These are phyloP conservation scores for Adansonia digitata DNA, from an alignment of 345 rosid genomes.

Conservation along the genomic window DNA sequence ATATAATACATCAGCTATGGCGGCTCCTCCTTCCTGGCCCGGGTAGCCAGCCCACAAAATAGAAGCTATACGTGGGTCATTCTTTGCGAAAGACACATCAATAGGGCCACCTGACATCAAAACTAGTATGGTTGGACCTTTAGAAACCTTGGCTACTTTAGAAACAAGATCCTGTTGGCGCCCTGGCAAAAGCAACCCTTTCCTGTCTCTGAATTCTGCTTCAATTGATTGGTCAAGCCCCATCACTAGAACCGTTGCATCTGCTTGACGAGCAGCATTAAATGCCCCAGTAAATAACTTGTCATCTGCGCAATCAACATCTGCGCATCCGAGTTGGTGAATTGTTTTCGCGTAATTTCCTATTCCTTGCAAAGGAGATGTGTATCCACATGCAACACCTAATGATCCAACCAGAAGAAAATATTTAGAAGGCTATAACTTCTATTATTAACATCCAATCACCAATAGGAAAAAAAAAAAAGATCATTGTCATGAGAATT, in stretches of 20 bases:
- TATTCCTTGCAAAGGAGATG: slow-evolving; percentile 71
- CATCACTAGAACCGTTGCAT: slow-evolving; percentile 71
- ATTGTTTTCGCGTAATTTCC: slow-evolving; percentile 42
- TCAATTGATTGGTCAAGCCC: slow-evolving; percentile 90
- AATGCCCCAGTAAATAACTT: slow-evolving; percentile 46
- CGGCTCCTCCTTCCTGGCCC: slow-evolving; percentile 84
- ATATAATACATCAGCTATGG: slow-evolving; percentile 74
- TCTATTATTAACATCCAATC: not conserved
- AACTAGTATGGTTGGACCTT: slow-evolving; percentile 61
- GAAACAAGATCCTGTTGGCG: slow-evolving; percentile 67
- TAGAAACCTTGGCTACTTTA: slow-evolving; percentile 52
- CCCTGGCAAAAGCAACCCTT: slow-evolving; percentile 67
- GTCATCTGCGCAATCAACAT: slow-evolving; percentile 58
- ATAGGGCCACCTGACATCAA: slow-evolving; percentile 85
- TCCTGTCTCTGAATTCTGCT: slow-evolving; percentile 72
- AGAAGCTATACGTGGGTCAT: slow-evolving; percentile 40
- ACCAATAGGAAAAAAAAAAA: not conserved
- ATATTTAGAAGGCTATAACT: not conserved
- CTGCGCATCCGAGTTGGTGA: slow-evolving; percentile 53
- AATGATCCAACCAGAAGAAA: not conserved
- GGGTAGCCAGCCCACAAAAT: slow-evolving; percentile 97
- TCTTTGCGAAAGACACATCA: slow-evolving; percentile 63
- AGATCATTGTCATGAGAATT: not conserved
- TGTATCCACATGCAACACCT: slow-evolving; percentile 71
- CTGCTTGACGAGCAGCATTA: slow-evolving; percentile 46